Conservation (phyloP, 805 yeast species). For the Pichia deserticola region DNA sequence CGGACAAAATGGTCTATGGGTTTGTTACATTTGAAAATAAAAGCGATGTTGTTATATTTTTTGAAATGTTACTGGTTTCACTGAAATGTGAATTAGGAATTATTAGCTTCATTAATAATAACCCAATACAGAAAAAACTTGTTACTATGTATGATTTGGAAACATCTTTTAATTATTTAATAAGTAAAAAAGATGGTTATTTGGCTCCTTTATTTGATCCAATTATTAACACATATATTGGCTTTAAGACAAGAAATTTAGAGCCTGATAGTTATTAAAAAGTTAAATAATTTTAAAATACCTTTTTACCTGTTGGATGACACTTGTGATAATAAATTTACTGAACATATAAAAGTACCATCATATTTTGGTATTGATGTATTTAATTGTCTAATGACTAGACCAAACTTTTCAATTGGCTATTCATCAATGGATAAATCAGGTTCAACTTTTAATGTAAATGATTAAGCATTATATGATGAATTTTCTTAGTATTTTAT, state of each 20-base stretch:
- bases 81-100: constrained; percentile 37
- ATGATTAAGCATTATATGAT: constrained; percentile 36
- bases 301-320: constrained; percentile 46
- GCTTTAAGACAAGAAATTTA: constrained; percentile 29
- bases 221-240: background rate
- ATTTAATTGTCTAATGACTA: background rate
- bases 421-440: background rate
- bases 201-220: constrained; percentile 9
- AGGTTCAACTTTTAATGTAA: constrained; percentile 46
- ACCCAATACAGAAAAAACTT: constrained; percentile 26
- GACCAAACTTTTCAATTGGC: background rate
- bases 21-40: constrained; percentile 37
- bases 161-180: constrained; percentile 33
- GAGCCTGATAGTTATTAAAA: constrained; percentile 43
- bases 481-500: constrained; percentile 42
- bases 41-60: constrained; percentile 36
- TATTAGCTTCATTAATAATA: background rate
- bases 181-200: constrained; percentile 30
- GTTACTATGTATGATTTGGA: constrained; percentile 42
- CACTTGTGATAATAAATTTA: constrained; percentile 36
- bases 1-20: constrained; percentile 60
- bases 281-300: constrained; percentile 47
- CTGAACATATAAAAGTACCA: constrained; percentile 30
- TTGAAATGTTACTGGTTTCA: constrained; percentile 54
- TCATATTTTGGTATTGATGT: constrained; percentile 33